Percentiles rank a stretch among this genome's conserved stretches.
Conservation (phyloP, 2,329 filamentous ascomycete species). For the Aspergillus terreus region DNA sequence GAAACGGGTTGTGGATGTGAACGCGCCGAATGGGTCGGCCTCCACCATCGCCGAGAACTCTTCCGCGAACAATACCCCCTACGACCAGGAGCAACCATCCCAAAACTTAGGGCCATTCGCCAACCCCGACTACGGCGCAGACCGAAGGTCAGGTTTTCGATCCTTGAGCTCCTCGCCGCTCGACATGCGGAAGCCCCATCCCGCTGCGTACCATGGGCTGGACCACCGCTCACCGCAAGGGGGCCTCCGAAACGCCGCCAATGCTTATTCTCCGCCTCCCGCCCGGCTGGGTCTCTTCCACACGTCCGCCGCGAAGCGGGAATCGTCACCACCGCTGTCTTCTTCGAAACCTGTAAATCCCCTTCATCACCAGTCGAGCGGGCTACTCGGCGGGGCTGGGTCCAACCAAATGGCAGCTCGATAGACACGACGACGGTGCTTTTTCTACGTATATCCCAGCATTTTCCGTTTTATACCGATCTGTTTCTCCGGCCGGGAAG, state of each 20-base stretch:
- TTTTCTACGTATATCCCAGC: not conserved
- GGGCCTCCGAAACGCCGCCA: conserved; percentile 19
- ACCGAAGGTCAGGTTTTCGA: conserved; percentile 33
- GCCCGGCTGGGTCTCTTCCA: conserved; percentile 34
- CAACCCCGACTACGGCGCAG: conserved; percentile 32
- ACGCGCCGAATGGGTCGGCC: conserved; percentile 43
- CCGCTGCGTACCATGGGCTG: conserved; percentile 19
- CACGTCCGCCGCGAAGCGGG: conserved; percentile 24
- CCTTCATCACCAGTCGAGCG: conserved; percentile 31
- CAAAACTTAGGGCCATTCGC: conserved; percentile 21
- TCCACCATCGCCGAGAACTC: conserved; percentile 46
- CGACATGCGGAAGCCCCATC: conserved; percentile 37
- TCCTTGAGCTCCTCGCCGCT: conserved; percentile 38
- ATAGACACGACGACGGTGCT: conserved; percentile 12
- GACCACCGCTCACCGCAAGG: conserved; percentile 24
- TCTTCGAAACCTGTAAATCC: conserved; percentile 27
- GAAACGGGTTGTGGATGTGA: conserved; percentile 40
- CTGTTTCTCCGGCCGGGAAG: not conserved
- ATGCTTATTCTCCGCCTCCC: conserved; percentile 31
- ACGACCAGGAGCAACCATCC: conserved; percentile 35
- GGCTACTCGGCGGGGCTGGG: conserved; percentile 25
- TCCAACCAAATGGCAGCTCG: conserved; percentile 32
- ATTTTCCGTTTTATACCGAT: not conserved
- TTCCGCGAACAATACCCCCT: conserved; percentile 43
- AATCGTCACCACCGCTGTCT: conserved; percentile 29